Percentiles rank a stretch among this genome's conserved stretches.
phyloP scores from a whole-genome alignment of 2,329 filamentous ascomycete genomes.

The Moelleriella libera region DNA sequence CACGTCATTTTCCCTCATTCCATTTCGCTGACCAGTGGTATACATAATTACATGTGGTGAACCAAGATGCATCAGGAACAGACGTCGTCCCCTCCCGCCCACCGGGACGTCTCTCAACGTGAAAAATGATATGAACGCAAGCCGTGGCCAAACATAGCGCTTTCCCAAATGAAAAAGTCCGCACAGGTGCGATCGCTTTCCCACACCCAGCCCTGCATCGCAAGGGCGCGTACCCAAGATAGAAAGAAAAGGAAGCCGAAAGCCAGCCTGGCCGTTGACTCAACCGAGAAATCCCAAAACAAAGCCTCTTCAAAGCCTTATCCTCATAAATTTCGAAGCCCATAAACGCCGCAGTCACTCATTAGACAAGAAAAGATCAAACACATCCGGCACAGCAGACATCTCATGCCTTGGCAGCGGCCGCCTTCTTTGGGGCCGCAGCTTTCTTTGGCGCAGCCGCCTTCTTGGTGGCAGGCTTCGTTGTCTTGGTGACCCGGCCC shows the following conservation, averaged over 20 bases:
- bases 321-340: slow-evolving; percentile 9
- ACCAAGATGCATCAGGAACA: not conserved
- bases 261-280: not conserved
- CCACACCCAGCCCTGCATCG: not conserved
- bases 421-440: slow-evolving; percentile 29
- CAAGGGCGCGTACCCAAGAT: not conserved
- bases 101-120: too few relatives aligned
- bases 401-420: slow-evolving; percentile 24
- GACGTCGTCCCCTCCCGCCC: too few relatives aligned
- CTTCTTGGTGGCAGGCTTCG: slow-evolving; percentile 33
- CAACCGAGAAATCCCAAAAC: slow-evolving; percentile 3
- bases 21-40: slow-evolving; percentile 1
- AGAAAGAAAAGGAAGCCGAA: not conserved
- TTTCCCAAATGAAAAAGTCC: not conserved
- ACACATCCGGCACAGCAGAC: not conserved
- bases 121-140: too few relatives aligned
- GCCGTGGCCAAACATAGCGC: not conserved
- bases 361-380: slow-evolving; percentile 13
- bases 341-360: slow-evolving; percentile 20
- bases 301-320: not conserved
- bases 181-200: not conserved
- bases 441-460: slow-evolving; percentile 29
- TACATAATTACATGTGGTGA: slow-evolving; percentile 7
- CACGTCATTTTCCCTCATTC: slow-evolving; percentile 2
- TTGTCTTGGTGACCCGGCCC: slow-evolving; percentile 65